Evolutionary conservation across 2,329 filamentous ascomycete species (phyloP), one percentile per base, ranked within the genome.

Genomic region (Pyrenochaeta sp.): DNA sequence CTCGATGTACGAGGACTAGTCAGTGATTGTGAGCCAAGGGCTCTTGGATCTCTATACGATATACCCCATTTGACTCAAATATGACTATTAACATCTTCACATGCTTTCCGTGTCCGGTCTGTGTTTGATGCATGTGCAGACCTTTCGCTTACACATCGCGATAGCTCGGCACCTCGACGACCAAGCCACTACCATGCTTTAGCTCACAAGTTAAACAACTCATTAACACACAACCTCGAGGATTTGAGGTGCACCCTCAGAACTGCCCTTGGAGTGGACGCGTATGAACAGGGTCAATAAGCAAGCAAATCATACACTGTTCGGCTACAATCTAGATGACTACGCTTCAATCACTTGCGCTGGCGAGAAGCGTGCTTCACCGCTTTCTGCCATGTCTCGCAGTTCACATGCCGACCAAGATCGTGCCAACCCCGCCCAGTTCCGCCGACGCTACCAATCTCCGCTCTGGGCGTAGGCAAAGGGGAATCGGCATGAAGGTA

Each of bases 61-160:
- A 68, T 67, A 65, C 64, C 65, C 65, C 61, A 52, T 61, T 44
- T 52, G 15, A 32, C 13, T 54, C 19, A 43, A 63, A 58, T 56
- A 37, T 27, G 32, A 46, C 30, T 36, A 56, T 34, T 27, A 43
- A 36, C 19, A 52, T 32, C 36, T 50, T 42, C 45, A 28, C 5
- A 43, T 24, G 5, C 44, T 30, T 19, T 12, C 9, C 25, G n/a
- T n/a, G 36, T 22, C n/a, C 12, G 22, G n/a, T 12, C 4, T 43
- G 40, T 6, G 3, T 25, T 43, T 25, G 40, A 22, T 42, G 42
- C 42, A 3, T 9, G 4, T 28, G 42, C 13, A 45, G 34, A 36
- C 34, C 46, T 48, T 50, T 52, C 49, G 56, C n/a, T 42, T 8
- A 22, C 39, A 22, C 10, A 42, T 22, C 10, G 22, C 39, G 10